Percentiles rank a stretch among this genome's conserved stretches.
Conservation (phyloP, 805 yeast genomes). For the Cyberlindnera xylosilytica region DNA sequence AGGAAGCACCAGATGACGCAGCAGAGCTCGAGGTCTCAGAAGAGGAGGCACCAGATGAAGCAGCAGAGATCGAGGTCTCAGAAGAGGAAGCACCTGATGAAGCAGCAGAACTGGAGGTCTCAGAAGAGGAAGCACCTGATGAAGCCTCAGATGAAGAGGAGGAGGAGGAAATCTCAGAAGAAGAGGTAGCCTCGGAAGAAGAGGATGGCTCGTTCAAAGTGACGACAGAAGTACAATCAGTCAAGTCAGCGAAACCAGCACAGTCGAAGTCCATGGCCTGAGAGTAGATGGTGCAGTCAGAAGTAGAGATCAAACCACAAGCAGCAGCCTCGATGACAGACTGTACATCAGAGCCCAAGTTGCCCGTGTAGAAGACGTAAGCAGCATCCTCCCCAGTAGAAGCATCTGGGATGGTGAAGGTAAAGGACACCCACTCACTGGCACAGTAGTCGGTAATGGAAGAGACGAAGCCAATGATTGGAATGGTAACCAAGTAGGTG, state of each 20-base stretch:
- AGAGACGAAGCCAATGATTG: constrained; percentile 3
- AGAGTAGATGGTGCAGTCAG: constrained; percentile 9
- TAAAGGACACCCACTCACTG: constrained; percentile 16
- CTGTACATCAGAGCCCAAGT: constrained; percentile 8
- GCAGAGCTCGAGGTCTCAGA: background rate
- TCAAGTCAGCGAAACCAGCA: background rate
- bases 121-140: background rate
- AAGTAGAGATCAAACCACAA: constrained; percentile 9
- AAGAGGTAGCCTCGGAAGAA: background rate
- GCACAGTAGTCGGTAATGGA: constrained; percentile 8
- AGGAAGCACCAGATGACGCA: background rate
- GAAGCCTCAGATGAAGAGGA: constrained; percentile 5
- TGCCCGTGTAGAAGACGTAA: constrained; percentile 16
- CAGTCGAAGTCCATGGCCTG: constrained; percentile 9
- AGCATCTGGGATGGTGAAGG: constrained; percentile 2
- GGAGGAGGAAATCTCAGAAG: constrained; percentile 1
- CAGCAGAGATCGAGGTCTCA: background rate
- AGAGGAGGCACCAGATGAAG: background rate
- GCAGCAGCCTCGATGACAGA: background rate
- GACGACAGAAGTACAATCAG: background rate
- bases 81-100: background rate
- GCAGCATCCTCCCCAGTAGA: constrained; percentile 3
- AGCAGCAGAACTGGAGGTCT: background rate
- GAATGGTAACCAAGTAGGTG: constrained; percentile 9
- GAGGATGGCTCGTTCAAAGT: background rate